Conservation (phyloP, 768 basidiomycete genomes). For the Lenzites betulinus region DNA sequence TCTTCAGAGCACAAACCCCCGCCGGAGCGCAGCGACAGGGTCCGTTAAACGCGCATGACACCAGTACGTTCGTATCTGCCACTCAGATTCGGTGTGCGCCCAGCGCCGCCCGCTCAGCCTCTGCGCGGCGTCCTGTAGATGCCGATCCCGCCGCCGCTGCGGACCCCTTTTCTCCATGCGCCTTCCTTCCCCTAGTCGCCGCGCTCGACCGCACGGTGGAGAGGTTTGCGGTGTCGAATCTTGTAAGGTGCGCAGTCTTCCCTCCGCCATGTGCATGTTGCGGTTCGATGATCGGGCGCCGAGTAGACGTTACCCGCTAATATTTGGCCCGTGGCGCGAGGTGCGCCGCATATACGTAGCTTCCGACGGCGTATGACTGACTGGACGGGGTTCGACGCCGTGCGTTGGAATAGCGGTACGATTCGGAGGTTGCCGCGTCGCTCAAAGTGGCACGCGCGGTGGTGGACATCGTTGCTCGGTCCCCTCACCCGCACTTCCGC, state of each 20-base stretch:
- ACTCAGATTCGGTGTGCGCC: not conserved
- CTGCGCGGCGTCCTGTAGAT: constrained; percentile 3
- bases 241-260: constrained; percentile 61
- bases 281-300: constrained; percentile 10
- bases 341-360: constrained; percentile 38
- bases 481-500: constrained; percentile 49
- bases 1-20: constrained; percentile 34
- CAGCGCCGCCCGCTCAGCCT: not conserved
- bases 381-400: not conserved
- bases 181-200: constrained; percentile 56
- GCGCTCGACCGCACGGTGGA: constrained; percentile 53
- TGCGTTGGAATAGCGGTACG: constrained; percentile 52
- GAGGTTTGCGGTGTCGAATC: constrained; percentile 57
- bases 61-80: constrained; percentile 3
- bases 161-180: constrained; percentile 53
- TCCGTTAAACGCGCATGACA: not conserved
- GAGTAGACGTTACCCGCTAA: constrained; percentile 70
- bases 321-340: constrained; percentile 71
- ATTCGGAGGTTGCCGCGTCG: constrained; percentile 52
- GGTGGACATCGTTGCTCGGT: constrained; percentile 52
- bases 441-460: constrained; percentile 53
- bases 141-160: constrained; percentile 24
- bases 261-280: not conserved
- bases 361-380: constrained; percentile 1
- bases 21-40: not conserved